Percentiles rank a stretch among this genome's conserved stretches.
These are phyloP conservation scores for Haplosporangium gracile DNA, from an alignment of 192 early-diverging fungal genomes.

Conservation along the genomic window DNA sequence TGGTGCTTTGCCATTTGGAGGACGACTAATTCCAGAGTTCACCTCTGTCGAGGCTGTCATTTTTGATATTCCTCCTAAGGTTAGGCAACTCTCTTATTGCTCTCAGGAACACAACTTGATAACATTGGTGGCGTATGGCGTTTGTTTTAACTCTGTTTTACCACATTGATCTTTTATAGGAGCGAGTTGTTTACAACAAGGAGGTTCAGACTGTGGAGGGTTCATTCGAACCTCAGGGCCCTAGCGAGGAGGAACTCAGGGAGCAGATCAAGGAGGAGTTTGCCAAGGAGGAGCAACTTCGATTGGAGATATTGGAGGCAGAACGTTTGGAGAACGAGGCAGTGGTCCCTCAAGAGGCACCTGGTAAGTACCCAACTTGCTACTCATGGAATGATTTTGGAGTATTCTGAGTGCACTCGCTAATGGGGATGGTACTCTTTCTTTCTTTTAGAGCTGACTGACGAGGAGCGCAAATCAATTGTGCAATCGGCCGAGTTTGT, in stretches of 20 bases:
- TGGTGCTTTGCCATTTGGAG: constrained; percentile 1
- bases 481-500: constrained; percentile 80
- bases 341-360: constrained; percentile 50
- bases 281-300: constrained; percentile 66
- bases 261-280: constrained; percentile 75
- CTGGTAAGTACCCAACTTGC: constrained; percentile 38
- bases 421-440: not conserved
- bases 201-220: constrained; percentile 82
- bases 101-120: not conserved
- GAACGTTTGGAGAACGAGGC: constrained; percentile 57
- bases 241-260: constrained; percentile 64
- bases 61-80: constrained; percentile 90
- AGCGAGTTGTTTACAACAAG: constrained; percentile 91
- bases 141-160: not conserved
- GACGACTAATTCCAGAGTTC: constrained; percentile 72
- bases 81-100: constrained; percentile 31
- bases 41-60: constrained; percentile 80
- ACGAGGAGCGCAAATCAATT: constrained; percentile 87
- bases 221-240: constrained; percentile 64
- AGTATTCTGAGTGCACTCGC: not conserved
- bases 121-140: not conserved
- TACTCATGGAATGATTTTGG: not conserved
- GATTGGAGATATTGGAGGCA: constrained; percentile 60
- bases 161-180: constrained; percentile 53
- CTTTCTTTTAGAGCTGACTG: constrained; percentile 74